phyloP scores from a whole-genome alignment of 2,329 filamentous ascomycete genomes.

The Pestalotiopsis sp. region DNA sequence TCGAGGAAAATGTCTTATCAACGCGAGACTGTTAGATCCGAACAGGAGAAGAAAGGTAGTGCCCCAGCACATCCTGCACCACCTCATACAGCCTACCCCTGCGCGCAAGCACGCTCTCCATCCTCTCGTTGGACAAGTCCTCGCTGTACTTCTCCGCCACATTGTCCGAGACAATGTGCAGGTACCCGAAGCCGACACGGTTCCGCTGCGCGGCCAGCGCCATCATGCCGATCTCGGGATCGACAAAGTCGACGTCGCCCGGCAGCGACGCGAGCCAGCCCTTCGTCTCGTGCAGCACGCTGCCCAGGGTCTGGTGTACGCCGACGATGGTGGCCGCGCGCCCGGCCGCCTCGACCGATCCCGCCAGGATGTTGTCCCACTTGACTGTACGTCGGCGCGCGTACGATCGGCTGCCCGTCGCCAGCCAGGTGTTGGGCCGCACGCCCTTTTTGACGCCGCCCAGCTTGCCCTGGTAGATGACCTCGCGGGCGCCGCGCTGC shows the following conservation, averaged over 20 bases:
- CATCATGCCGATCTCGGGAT: constrained; percentile 18
- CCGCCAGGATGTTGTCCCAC: constrained; percentile 9
- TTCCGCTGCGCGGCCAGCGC: constrained; percentile 14
- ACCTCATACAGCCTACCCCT: constrained; percentile 11
- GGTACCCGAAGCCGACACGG: constrained; percentile 12
- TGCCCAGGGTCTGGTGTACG: constrained; percentile 13
- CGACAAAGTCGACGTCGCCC: constrained; percentile 14
- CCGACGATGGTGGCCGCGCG: constrained; percentile 7
- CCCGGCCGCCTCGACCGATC: constrained; percentile 8
- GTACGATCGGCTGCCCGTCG: constrained; percentile 11
- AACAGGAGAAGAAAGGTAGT: constrained; percentile 11
- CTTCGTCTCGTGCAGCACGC: constrained; percentile 16
- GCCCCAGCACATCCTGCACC: constrained; percentile 13
- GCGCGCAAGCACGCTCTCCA: constrained; percentile 10
- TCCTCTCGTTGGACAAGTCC: constrained; percentile 17
- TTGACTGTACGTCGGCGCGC: constrained; percentile 12
- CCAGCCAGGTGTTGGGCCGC: constrained; percentile 14
- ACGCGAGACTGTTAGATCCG: background rate
- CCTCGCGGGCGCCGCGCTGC: constrained; percentile 8
- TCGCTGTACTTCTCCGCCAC: constrained; percentile 15
- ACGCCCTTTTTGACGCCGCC: constrained; percentile 12
- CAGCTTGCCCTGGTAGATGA: constrained; percentile 16
- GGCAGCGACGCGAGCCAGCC: constrained; percentile 13
- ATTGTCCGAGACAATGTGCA: constrained; percentile 17
- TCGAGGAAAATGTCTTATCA: background rate